Conservation (phyloP, 805 yeast genomes). For the Maudiozyma serrabonitensis region DNA sequence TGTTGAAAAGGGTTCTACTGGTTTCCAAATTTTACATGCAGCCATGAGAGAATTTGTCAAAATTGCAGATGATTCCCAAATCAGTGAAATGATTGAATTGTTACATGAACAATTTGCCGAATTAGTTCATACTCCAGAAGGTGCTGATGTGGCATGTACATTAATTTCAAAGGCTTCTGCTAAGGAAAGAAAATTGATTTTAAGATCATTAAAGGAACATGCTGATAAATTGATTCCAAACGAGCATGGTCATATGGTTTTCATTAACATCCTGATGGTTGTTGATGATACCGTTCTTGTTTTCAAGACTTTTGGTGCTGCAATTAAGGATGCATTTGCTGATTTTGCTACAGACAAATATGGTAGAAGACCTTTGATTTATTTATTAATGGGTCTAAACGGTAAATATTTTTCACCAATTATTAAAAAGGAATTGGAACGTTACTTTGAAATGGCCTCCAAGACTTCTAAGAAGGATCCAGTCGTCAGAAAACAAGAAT, state of each 20-base stretch:
- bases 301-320: constrained; percentile 50
- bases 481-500: constrained; percentile 62
- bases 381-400: constrained; percentile 66
- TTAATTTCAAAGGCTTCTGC: constrained; percentile 77
- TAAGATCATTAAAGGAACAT: constrained; percentile 66
- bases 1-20: constrained; percentile 91
- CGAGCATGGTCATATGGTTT: constrained; percentile 77
- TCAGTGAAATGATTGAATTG: constrained; percentile 72
- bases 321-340: constrained; percentile 43
- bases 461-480: constrained; percentile 81
- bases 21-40: constrained; percentile 91
- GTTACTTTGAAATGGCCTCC: constrained; percentile 50
- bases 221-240: constrained; percentile 68
- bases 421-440: constrained; percentile 48
- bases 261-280: constrained; percentile 68
- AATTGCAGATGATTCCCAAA: constrained; percentile 56
- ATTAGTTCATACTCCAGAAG: constrained; percentile 90
- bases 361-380: constrained; percentile 83
- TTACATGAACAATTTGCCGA: constrained; percentile 86
- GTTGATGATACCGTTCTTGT: constrained; percentile 90
- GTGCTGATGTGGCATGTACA: constrained; percentile 81
- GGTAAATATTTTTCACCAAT: constrained; percentile 74
- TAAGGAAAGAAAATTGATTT: constrained; percentile 76
- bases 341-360: constrained; percentile 58
- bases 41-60: constrained; percentile 85